A percentile compares a stretch with the other conserved stretches of the same genome.
phyloP scores from a whole-genome alignment of 1,284 basidiomycete species.

The Puccinia polysora region DNA sequence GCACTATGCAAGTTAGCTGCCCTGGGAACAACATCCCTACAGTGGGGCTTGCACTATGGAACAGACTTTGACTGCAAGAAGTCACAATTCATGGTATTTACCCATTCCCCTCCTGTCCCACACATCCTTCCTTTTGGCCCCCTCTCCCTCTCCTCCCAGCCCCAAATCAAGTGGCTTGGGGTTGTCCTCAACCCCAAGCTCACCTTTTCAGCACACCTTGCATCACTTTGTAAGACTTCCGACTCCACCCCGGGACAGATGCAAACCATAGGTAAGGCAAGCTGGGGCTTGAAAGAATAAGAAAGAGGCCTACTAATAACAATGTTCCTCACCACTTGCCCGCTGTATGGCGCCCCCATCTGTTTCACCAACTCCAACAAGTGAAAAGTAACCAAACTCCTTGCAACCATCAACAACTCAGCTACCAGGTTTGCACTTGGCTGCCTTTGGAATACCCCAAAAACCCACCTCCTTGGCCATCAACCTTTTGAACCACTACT shows the following conservation, averaged over 20 bases:
- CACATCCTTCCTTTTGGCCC: background rate
- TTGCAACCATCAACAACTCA: background rate
- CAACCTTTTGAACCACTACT: too few relatives aligned
- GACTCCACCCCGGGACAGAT: background rate
- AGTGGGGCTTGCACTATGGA: constrained; percentile 5
- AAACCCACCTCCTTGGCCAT: background rate
- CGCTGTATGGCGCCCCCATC: background rate
- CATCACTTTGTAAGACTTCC: background rate
- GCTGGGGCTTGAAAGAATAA: background rate
- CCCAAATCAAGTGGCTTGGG: background rate
- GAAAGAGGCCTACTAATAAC: background rate
- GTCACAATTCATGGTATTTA: background rate
- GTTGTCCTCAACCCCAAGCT: background rate
- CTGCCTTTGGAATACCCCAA: background rate
- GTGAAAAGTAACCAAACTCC: background rate
- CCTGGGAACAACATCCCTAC: background rate
- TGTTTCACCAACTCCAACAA: constrained; percentile 1
- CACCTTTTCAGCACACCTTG: background rate
- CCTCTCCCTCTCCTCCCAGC: background rate
- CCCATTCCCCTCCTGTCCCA: background rate
- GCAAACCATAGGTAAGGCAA: background rate
- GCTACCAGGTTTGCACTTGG: background rate
- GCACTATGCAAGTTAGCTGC: background rate
- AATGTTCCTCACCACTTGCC: background rate
- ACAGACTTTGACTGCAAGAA: constrained; percentile 20